Evolutionary conservation across 768 basidiomycete genomes (phyloP).

Genomic region (Tulasnella sp.): DNA sequence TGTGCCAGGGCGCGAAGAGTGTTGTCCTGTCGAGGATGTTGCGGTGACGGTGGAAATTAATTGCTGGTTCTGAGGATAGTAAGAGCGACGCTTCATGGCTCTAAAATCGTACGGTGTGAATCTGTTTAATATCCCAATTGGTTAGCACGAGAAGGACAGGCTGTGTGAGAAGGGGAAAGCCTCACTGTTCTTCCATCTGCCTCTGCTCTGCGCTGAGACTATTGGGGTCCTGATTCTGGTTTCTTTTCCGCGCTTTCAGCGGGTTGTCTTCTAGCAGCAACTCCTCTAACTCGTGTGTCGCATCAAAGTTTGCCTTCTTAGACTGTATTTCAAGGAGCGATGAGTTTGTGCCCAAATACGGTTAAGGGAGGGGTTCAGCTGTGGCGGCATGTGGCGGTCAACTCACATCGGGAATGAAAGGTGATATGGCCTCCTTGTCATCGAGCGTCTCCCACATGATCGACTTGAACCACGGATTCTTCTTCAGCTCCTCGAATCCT

Average conservation of each 20-base stretch:
- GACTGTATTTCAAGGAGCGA: constrained; percentile 39
- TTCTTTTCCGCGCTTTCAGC: constrained; percentile 86
- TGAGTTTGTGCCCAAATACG: constrained; percentile 6
- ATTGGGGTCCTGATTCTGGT: constrained; percentile 79
- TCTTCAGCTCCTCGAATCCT: constrained; percentile 65
- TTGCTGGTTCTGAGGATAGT: constrained; percentile 78
- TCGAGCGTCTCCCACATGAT: constrained; percentile 76
- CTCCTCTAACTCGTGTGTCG: constrained; percentile 96
- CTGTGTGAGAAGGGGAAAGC: background rate
- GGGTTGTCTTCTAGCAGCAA: constrained; percentile 93
- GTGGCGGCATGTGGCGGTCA: constrained; percentile 9
- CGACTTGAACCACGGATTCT: constrained; percentile 73
- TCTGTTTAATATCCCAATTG: constrained; percentile 32
- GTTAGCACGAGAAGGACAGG: background rate
- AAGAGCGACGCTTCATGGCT: constrained; percentile 82
- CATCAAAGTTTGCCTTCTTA: constrained; percentile 99
- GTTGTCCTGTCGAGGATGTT: constrained; percentile 13
- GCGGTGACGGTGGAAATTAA: constrained; percentile 51
- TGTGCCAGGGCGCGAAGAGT: constrained; percentile 14
- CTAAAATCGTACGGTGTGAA: constrained; percentile 89
- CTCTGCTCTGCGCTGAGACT: constrained; percentile 84
- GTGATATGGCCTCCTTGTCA: constrained; percentile 52
- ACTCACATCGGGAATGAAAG: constrained; percentile 89
- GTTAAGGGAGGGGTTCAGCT: background rate
- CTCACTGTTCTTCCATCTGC: constrained; percentile 95